Evolutionary conservation across 1,284 basidiomycete species (phyloP).

Genomic region (Fomes fomentarius): DNA sequence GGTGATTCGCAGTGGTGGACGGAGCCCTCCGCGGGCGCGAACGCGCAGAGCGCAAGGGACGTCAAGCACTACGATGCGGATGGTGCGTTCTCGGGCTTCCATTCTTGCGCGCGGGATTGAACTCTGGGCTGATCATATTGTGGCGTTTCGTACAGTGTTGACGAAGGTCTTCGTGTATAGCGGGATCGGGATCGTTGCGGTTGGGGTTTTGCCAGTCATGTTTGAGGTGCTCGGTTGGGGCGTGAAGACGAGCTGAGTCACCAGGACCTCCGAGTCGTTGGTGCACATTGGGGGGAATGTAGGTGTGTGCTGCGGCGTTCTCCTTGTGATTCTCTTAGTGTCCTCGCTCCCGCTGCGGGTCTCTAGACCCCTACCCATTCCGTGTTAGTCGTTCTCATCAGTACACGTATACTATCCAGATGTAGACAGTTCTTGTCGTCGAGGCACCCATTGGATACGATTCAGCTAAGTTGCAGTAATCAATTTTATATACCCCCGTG

Average conservation of each 20-base stretch:
- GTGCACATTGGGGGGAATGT: too few species aligned
- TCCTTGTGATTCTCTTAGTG: too few species aligned
- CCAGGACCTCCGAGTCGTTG: neutral
- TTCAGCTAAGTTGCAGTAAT: too few species aligned
- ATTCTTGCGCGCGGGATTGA: neutral
- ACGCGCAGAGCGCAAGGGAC: conserved; percentile 32
- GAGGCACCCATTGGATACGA: too few species aligned
- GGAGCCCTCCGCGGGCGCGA: conserved; percentile 31
- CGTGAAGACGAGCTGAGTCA: conserved; percentile 34
- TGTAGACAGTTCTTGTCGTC: too few species aligned
- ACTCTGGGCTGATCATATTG: conserved; percentile 3
- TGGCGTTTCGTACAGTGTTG: conserved; percentile 55
- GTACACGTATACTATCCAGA: too few species aligned
- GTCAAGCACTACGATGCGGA: conserved; percentile 86
- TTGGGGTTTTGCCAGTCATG: conserved; percentile 62
- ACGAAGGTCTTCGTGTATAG: conserved; percentile 92
- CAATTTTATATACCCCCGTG: too few species aligned
- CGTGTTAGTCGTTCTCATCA: too few species aligned
- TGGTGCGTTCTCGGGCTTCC: conserved; percentile 49
- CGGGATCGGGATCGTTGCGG: conserved; percentile 78
- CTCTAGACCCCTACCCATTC: too few species aligned
- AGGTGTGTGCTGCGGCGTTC: too few species aligned
- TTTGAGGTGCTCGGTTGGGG: conserved; percentile 78
- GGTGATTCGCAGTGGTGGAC: conserved; percentile 27
- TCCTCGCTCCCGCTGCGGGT: too few species aligned